Evolutionary conservation across 257 asterid species (phyloP).

Genomic region (Ilex asprella): DNA sequence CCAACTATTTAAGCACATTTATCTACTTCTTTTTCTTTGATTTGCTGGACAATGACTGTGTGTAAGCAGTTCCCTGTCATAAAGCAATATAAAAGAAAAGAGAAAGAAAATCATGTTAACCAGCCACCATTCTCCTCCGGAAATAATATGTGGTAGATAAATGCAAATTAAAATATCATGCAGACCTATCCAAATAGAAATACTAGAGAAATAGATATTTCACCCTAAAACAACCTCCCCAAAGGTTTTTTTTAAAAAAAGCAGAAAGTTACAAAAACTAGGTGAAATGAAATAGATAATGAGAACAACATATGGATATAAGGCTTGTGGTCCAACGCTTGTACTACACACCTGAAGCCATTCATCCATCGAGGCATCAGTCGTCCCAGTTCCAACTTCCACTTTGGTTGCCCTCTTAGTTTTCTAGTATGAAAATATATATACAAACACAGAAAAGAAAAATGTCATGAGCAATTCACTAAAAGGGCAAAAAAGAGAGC

Average conservation of each 20-base stretch:
- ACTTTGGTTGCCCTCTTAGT: conserved; percentile 86
- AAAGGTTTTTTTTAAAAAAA: too few species aligned
- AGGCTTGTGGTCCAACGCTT: not conserved
- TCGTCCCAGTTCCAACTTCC: conserved; percentile 91
- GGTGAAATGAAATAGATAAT: too few species aligned
- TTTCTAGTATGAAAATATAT: conserved; percentile 36
- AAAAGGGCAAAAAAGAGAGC: too few species aligned
- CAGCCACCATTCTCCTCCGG: not conserved
- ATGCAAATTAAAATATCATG: too few species aligned
- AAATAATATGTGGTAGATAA: not conserved
- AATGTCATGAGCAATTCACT: not conserved
- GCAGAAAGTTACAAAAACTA: too few species aligned
- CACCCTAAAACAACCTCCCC: too few species aligned
- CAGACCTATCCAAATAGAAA: too few species aligned
- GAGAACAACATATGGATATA: too few species aligned
- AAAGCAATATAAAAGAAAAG: not conserved
- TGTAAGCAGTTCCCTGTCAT: conserved; percentile 75
- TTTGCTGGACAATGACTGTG: conserved; percentile 57
- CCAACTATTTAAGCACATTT: conserved; percentile 6
- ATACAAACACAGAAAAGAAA: conserved; percentile 3
- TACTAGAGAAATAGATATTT: too few species aligned
- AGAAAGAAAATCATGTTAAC: not conserved
- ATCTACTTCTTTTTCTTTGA: conserved; percentile 88
- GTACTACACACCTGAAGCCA: conserved; percentile 82
- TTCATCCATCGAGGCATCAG: conserved; percentile 83